phyloP scores from a whole-genome alignment of 2,329 filamentous ascomycete species.

The Rutstroemia sp. region DNA sequence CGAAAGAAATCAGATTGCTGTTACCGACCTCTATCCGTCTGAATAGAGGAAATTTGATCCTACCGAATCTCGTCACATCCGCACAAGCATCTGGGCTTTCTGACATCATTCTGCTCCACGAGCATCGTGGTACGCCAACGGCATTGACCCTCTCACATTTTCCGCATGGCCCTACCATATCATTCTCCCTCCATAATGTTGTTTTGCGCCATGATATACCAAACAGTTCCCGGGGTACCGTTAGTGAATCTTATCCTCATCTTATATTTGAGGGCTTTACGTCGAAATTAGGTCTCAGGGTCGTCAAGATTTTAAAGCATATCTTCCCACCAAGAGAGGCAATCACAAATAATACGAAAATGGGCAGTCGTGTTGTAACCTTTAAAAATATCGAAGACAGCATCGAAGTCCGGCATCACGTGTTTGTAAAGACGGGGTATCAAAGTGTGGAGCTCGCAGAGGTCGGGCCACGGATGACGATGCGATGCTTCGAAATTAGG shows the following conservation, averaged over 20 bases:
- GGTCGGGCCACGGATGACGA: constrained; percentile 93
- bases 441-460: constrained; percentile 84
- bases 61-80: constrained; percentile 77
- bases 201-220: constrained; percentile 90
- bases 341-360: constrained; percentile 61
- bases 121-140: constrained; percentile 87
- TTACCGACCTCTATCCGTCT: constrained; percentile 80
- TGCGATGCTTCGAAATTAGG: constrained; percentile 89
- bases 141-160: constrained; percentile 82
- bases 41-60: constrained; percentile 84
- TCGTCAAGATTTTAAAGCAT: constrained; percentile 88
- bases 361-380: constrained; percentile 83
- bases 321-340: constrained; percentile 85
- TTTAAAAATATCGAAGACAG: constrained; percentile 92
- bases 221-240: constrained; percentile 76
- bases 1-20: constrained; percentile 81
- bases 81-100: constrained; percentile 73
- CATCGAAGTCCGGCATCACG: constrained; percentile 87
- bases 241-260: constrained; percentile 88
- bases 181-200: constrained; percentile 87
- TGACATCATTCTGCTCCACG: constrained; percentile 82
- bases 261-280: constrained; percentile 93
- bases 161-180: constrained; percentile 80
- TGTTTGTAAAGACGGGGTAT: constrained; percentile 89
- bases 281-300: constrained; percentile 68